Base-by-base conservation (phyloP, 1,139 yeast genomes). In the Saccharomyces hybrid region DNA sequence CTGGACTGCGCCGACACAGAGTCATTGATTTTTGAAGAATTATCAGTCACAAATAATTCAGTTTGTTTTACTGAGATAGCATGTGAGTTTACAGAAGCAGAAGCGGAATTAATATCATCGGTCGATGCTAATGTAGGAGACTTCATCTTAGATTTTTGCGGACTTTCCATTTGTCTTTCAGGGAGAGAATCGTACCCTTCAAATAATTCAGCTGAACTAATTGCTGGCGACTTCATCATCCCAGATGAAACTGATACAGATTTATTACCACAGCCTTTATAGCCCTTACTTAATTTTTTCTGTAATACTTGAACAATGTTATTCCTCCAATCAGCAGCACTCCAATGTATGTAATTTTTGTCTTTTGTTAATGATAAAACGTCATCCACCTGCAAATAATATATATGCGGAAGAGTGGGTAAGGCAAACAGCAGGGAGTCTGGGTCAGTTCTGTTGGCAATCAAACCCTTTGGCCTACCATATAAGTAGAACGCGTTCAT, bases 401-500 rank as follows among this genome's bases (percentile, higher is more conserved):
- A 93, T 16, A 88, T 88, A 60, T 80, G 79, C 0, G 97, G 98
- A 58, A 91, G 77, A 2, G 93, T 88, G 0, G 99, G 99, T 67
- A 91, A 79, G 2, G 95, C 97, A 73, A 90, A 91, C 57, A 91
- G 76, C 55, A 91, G 75, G 4, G 96, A 88, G 29, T 84, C 80
- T 47, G 82, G 75, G 68, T 91, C 97, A 23, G 79, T 75, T 69
- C 93, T 86, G 70, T 88, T 91, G 3, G 98, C 96, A 67, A 88
- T 89, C 62, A 91, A 78, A 56, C 95, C 77, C 62, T 82, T 79
- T 1, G 99, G 99, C 57, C 99, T 80, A 34, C 99, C 99, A 65
- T 93, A 91, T 49, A 91, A 76, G 34, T 84, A 84, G 72, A 90
- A 90, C 0, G 95, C 81, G 67, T 91, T 97, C 72, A 89, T 75